These are phyloP conservation scores for Phytophthora pseudosyringae DNA, from an alignment of 352 stramenopile genomes.

Conservation along the genomic window DNA sequence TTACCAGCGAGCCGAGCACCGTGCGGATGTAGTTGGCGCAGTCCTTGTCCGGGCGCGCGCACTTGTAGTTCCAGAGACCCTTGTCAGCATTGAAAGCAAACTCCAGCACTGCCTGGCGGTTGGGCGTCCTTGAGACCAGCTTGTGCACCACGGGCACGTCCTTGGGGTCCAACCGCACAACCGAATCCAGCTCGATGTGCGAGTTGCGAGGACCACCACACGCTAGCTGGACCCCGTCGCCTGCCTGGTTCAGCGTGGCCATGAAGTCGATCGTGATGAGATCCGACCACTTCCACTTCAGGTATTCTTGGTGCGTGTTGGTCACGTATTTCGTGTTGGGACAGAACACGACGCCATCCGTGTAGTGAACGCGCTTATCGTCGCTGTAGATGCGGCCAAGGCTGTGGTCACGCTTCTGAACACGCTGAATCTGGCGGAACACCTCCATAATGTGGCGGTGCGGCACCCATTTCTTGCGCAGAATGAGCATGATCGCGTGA, in stretches of 20 bases:
- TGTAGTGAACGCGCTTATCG: constrained; percentile 88
- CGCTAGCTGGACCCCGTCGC: constrained; percentile 66
- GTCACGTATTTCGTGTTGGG: constrained; percentile 85
- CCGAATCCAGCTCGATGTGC: constrained; percentile 84
- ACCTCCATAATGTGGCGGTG: constrained; percentile 84
- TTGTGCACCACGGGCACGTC: constrained; percentile 74
- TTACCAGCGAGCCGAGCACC: constrained; percentile 89
- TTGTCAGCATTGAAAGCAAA: constrained; percentile 89
- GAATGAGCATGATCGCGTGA: constrained; percentile 71
- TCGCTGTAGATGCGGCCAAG: constrained; percentile 83
- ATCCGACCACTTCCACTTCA: constrained; percentile 94
- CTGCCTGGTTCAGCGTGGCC: constrained; percentile 57
- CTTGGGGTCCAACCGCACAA: constrained; percentile 81
- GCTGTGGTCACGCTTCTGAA: constrained; percentile 80
- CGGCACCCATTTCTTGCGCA: constrained; percentile 87
- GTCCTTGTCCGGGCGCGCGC: constrained; percentile 89
- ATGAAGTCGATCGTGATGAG: constrained; percentile 91
- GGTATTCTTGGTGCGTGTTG: constrained; percentile 88
- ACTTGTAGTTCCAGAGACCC: constrained; percentile 92
- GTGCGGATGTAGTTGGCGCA: constrained; percentile 91
- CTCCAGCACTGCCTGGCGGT: constrained; percentile 78
- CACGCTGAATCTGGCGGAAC: constrained; percentile 83
- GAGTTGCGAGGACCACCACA: constrained; percentile 81
- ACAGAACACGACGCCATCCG: constrained; percentile 91
- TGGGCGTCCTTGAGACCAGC: constrained; percentile 62